Percentiles rank a stretch among this genome's conserved stretches.
Evolutionary conservation across 1,284 basidiomycete species (phyloP).

Genomic region (Neotropicomus parvogracilis): DNA sequence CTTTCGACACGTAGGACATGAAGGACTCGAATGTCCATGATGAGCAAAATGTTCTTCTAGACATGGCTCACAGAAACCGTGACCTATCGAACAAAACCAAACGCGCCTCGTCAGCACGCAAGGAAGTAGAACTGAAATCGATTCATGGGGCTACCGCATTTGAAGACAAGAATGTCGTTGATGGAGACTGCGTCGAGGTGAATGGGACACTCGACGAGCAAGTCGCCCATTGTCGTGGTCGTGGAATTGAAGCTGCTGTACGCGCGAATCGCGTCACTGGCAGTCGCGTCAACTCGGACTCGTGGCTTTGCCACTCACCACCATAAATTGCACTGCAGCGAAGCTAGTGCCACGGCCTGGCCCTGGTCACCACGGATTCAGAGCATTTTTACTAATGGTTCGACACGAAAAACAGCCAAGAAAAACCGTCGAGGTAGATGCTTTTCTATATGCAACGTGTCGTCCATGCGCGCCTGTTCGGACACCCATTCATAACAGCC

Average conservation of each 20-base stretch:
- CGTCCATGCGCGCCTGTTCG: too few species aligned
- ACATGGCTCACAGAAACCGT: constrained; percentile 32
- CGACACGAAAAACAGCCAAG: too few species aligned
- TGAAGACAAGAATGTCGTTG: constrained; percentile 30
- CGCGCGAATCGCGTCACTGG: background rate
- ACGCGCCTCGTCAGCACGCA: constrained; percentile 12
- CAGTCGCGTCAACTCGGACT: background rate
- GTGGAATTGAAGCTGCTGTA: background rate
- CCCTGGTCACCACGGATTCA: too few species aligned
- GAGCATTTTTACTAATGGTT: too few species aligned
- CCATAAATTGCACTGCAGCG: too few species aligned
- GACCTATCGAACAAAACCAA: constrained; percentile 24
- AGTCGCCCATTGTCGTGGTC: constrained; percentile 15
- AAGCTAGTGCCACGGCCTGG: too few species aligned
- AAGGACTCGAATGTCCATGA: constrained; percentile 7
- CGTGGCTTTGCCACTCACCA: too few species aligned
- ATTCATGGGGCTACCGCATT: constrained; percentile 25
- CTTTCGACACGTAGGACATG: constrained; percentile 32
- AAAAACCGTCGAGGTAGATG: too few species aligned
- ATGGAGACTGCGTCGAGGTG: constrained; percentile 30
- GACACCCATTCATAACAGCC: background rate
- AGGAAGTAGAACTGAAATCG: constrained; percentile 1
- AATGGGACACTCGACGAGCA: constrained; percentile 32
- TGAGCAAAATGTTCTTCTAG: constrained; percentile 24
- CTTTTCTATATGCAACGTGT: too few species aligned